A percentile compares a stretch with the other conserved stretches of the same genome.
Evolutionary conservation across 306 rosid genomes (phyloP).

Genomic region (Datisca glomerata): DNA sequence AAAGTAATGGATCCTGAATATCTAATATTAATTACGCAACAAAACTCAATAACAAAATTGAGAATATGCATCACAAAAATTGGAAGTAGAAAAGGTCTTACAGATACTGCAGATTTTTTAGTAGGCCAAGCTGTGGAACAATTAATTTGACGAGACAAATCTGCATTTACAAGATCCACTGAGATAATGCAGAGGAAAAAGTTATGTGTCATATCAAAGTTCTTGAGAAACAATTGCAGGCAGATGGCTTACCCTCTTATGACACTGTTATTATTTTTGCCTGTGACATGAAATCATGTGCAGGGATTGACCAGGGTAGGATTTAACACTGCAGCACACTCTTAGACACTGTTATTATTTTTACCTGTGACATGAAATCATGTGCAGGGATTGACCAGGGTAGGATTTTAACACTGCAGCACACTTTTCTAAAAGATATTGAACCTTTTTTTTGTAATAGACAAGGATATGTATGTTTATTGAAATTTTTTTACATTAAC

Average conservation of each 20-base stretch:
- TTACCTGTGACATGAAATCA: no score
- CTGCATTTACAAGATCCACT: conserved; percentile 98
- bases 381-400: no score
- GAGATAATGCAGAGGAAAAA: conserved; percentile 13
- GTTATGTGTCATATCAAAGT: conserved; percentile 10
- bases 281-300: conserved; percentile 98
- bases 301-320: conserved; percentile 98
- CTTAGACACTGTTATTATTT: conserved; percentile 94
- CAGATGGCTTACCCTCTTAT: conserved; percentile 75
- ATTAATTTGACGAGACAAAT: conserved; percentile 85
- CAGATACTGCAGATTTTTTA: conserved; percentile 93
- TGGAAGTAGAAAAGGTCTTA: conserved; percentile 40
- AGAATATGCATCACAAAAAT: no score
- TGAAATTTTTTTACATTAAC: no score
- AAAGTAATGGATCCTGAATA: no score
- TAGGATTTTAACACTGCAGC: no score
- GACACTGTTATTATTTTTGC: conserved; percentile 95
- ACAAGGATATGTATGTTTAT: no score
- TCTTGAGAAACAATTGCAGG: conserved; percentile 4
- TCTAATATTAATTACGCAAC: no score
- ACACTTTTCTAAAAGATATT: no score
- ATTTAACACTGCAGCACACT: conserved; percentile 97
- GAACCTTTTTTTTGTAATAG: no score
- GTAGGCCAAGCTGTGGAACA: conserved; percentile 93
- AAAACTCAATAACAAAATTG: no score